Evolutionary conservation across 805 yeast genomes (phyloP).

Genomic region (Sugiyamaella americana): DNA sequence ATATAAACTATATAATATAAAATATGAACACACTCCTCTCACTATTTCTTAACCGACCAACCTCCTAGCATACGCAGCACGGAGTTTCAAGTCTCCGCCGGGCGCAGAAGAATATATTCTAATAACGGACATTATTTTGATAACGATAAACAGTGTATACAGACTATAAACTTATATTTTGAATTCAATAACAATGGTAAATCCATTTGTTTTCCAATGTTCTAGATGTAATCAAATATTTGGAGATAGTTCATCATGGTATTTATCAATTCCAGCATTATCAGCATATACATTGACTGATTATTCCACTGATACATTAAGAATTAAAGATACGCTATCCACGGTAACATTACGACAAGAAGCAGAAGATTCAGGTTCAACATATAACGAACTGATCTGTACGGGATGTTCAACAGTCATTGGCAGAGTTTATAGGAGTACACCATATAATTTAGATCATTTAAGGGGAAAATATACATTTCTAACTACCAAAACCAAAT

Average conservation of each 20-base stretch:
- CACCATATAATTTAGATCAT: slow-evolving; percentile 25
- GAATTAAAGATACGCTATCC: neutral
- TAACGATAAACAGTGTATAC: too few species aligned
- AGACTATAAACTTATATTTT: too few species aligned
- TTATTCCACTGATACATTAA: neutral
- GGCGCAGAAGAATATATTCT: too few species aligned
- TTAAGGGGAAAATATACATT: slow-evolving; percentile 24
- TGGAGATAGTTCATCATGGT: slow-evolving; percentile 26
- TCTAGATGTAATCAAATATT: slow-evolving; percentile 21
- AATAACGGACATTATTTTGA: too few species aligned
- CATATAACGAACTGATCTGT: slow-evolving; percentile 21
- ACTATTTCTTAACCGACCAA: too few species aligned
- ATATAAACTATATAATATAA: too few species aligned
- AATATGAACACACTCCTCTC: too few species aligned
- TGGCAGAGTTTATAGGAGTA: slow-evolving; percentile 25
- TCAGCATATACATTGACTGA: slow-evolving; percentile 19
- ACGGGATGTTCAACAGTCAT: slow-evolving; percentile 17
- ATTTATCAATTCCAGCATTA: slow-evolving; percentile 19
- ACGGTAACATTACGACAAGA: neutral
- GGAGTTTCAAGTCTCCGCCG: too few species aligned
- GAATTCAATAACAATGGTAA: too few species aligned
- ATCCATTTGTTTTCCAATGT: slow-evolving; percentile 28
- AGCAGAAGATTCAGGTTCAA: slow-evolving; percentile 19
- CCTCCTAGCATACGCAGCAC: too few species aligned
- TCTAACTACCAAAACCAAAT: slow-evolving; percentile 16